Percentiles rank a stretch among this genome's conserved stretches.
Conservation (phyloP, 169 alveolate genomes). For the Plasmodium fragile region DNA sequence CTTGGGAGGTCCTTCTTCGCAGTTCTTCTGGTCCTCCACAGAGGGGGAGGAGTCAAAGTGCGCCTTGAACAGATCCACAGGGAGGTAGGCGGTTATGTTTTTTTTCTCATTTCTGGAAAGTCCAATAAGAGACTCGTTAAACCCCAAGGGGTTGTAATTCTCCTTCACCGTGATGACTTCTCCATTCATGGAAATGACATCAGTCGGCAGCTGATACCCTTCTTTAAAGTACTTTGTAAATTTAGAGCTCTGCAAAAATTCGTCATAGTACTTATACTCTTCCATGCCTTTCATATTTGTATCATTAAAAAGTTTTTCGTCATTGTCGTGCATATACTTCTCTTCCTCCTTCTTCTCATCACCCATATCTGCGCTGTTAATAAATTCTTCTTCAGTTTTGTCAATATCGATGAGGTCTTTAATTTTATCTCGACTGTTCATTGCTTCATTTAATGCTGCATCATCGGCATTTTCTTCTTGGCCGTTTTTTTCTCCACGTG, state of each 20-base stretch:
- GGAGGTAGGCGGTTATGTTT: constrained; percentile 66
- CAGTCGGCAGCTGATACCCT: constrained; percentile 55
- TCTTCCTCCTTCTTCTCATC: background rate
- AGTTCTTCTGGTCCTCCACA: background rate
- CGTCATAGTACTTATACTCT: constrained; percentile 3
- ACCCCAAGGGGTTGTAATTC: constrained; percentile 68
- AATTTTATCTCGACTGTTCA: constrained; percentile 18
- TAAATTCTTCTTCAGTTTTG: constrained; percentile 52
- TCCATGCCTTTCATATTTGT: background rate
- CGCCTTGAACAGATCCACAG: constrained; percentile 37
- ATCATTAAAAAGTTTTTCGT: constrained; percentile 47
- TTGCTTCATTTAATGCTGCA: background rate
- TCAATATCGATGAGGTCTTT: constrained; percentile 61
- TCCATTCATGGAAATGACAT: constrained; percentile 42
- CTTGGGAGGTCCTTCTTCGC: background rate
- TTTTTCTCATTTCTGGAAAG: constrained; percentile 55
- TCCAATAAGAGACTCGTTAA: constrained; percentile 70
- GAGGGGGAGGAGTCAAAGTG: constrained; percentile 15
- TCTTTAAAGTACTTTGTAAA: constrained; percentile 36
- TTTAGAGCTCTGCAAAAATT: constrained; percentile 37
- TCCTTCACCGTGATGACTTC: constrained; percentile 41
- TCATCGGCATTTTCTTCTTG: background rate
- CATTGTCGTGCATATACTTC: background rate
- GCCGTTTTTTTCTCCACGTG: background rate
- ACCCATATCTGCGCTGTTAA: constrained; percentile 32